Evolutionary conservation across 2,329 filamentous ascomycete species (phyloP), one percentile per base, ranked within the genome.

Genomic region (Shiraia sp.): DNA sequence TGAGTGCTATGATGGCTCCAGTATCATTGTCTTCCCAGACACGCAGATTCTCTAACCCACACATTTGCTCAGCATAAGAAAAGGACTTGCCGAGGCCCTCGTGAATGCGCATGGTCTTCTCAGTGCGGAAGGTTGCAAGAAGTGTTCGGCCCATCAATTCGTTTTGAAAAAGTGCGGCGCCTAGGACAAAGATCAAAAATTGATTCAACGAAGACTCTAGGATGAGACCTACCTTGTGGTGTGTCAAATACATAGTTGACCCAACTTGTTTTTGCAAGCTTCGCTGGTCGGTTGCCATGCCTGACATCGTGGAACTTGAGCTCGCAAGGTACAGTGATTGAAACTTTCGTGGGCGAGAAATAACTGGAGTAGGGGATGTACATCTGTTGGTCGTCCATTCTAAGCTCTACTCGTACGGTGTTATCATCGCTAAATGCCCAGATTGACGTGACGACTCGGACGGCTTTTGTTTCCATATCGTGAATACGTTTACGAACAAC

Each of bases 61-160:
- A 74, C 61, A 77, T 74, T 51, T 76, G 74, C 49, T 75, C 73
- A 38, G 74, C 70, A 40, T 75, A 74, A 3, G 70, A 60, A 38
- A 75, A 71, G 0, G 68, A 61, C 1, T 68, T 65, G 14, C 63
- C 57, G 13, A 75, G 35, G 4, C 74, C 73, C 40, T 73, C 67
- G 51, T 75, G 74, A 7, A 74, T 59, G 16, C 75, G 71, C 24
- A 71, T 68, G 1, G 72, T 75, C 40, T 73, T 72, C 23, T 65
- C 67, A 0, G 72, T 75, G 23, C 68, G 64, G 43, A 66, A 75
- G 3, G 67, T 71, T 2, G 66, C 70, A 1, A 76, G 53, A 6
- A 77, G 66, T 4, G 60, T 67, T 23, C 72, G 67, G 22, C 73
- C 73, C 59, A 75, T 74, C 7, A 76, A 59, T 29, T 72, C 72